Base-by-base conservation (phyloP, 805 yeast species). In the Metschnikowia proteae region DNA sequence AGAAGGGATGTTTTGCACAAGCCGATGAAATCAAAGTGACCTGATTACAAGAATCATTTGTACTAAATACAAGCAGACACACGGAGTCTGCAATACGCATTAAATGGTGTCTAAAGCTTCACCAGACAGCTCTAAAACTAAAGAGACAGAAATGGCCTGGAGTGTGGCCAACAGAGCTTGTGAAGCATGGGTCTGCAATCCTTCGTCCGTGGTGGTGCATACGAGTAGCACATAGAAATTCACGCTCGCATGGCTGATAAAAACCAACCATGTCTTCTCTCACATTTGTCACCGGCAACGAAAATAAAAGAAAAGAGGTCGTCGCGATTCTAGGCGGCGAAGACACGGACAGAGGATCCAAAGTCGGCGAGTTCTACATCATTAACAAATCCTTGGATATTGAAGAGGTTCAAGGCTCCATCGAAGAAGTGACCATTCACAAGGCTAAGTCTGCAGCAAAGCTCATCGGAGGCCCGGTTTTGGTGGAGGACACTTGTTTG, bases 401-500 rank as follows among this genome's bases (percentile, higher is more conserved):
- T 17, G 94, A 84, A 44, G 99, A 94, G 69, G 67, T 94, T 40
- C 99, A 94, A 68, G 99, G 97, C 29, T 69, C 92, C 23, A 78
- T 90, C 42, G 84, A 83, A 37, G 87, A 86, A 47, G 92, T 94
- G 38, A 86, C 96, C 0, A 75, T 73, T 39, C 88, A 83, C 61
- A 94, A 94, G 65, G 88, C 95, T 48, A 68, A 75, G 59, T 76
- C 83, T 9, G 96, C 96, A 2, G 86, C 92, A 5, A 61, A 65
- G 9, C 62, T 79, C 6, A 64, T 83, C 3, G 63, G 73, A 3
- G 94, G 96, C 0, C 92, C 98, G 0, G 97, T 89, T 0, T 74
- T 94, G 49, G 97, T 91, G 3, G 99, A 94, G 63, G 99, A 94
- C 60, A 94, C 99, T 0, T 91, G 96, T 44, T 77, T 94, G 35